Base-by-base conservation (phyloP, 345 rosid species). In the Citropsis articulata region DNA sequence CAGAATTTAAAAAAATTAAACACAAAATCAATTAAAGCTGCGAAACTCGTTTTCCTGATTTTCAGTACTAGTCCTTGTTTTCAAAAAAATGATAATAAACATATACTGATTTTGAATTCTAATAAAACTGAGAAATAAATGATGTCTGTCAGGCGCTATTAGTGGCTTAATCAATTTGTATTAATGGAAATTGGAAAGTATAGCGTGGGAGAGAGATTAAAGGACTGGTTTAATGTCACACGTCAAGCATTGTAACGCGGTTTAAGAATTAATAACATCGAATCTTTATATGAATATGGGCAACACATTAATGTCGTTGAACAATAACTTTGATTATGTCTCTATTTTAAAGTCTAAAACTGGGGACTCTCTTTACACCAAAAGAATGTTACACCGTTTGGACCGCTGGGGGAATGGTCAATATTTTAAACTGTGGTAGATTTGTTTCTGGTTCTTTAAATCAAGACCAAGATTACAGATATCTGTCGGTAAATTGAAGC, bases 321-420 rank as follows among this genome's bases (percentile, higher is more conserved):
- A 62, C 80, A 18, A 69, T 10, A 66, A 66, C 4, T 36, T 28
- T 30, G 31, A 12, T 64, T 31, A 4, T 40, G 28, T 38, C 72
- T 38, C 66, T 62, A 5, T 53, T 19, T n/a, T 31, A 57, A 25
- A 31, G 73, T 60, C 68, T 57, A 77, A 67, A 12, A 38, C 66
- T 42, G 71, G 31, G 40, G 70, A 73, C 70, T 35, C 27, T 81
- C 86, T 81, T 81, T 84, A 71, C 84, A 78, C 81, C 84, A 75
- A 78, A 79, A 69, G 81, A 84, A 81, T 35, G 67, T 62, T 77
- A 61, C 62, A 19, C 77, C 66, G 57, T 7, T 60, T 30, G 73
- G 16, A 63, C 56, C 45, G 66, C 78, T 38, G 24, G 24, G 18
- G 30, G 38, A 35, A 59, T 25, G 24, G 2, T 28, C 16, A 4